phyloP scores from a whole-genome alignment of 495 filamentous ascomycete genomes.

The Hypoxylon intermedium region DNA sequence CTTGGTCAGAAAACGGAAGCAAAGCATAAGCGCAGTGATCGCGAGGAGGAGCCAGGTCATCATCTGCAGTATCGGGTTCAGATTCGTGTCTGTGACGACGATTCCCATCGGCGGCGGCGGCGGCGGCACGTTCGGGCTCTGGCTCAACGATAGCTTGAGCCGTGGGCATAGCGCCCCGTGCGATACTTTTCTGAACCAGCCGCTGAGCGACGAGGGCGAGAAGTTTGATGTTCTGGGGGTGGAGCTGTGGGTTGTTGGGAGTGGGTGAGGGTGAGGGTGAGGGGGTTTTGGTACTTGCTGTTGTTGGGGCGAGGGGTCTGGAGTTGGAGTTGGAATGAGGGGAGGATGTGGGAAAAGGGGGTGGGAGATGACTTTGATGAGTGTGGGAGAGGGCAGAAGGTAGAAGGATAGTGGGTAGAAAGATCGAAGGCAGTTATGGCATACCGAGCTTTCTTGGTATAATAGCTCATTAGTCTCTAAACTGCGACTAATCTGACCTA shows the following conservation, averaged over 20 bases:
- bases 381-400: no score
- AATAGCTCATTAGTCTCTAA: no score
- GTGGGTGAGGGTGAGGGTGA: slow-evolving; percentile 18
- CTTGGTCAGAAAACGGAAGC: slow-evolving; percentile 36
- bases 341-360: no score
- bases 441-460: no score
- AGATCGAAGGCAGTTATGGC: no score
- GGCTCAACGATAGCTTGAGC: slow-evolving; percentile 89
- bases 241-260: slow-evolving; percentile 86
- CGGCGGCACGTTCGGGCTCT: slow-evolving; percentile 90
- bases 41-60: slow-evolving; percentile 40
- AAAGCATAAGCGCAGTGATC: slow-evolving; percentile 35
- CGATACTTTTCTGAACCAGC: slow-evolving; percentile 94
- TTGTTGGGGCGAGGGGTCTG: no score
- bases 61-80: slow-evolving; percentile 39
- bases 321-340: no score
- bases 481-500: no score
- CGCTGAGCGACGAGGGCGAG: slow-evolving; percentile 88
- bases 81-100: slow-evolving; percentile 29
- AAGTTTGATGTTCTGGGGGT: slow-evolving; percentile 94
- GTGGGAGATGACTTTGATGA: no score
- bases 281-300: no score
- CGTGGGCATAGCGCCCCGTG: slow-evolving; percentile 81
- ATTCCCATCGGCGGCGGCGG: slow-evolving; percentile 39
- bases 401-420: no score